Conservation (phyloP, 306 rosid genomes). For the Begonia loranthoides region DNA sequence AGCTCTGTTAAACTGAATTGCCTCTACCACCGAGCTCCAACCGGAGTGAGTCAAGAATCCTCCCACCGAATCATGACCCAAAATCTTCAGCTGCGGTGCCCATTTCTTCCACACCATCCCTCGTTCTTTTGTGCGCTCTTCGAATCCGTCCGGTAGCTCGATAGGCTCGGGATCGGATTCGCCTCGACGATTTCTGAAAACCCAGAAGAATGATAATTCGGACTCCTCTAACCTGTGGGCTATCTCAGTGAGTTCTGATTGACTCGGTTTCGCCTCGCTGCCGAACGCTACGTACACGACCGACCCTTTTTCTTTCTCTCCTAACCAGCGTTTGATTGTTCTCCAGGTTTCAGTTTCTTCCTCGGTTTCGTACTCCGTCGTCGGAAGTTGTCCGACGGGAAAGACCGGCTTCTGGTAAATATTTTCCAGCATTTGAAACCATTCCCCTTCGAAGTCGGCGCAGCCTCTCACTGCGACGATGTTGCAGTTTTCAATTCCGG, state of each 20-base stretch:
- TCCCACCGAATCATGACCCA: slow-evolving; percentile 35
- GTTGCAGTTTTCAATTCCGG: neutral
- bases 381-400: slow-evolving; percentile 21
- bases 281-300: slow-evolving; percentile 56
- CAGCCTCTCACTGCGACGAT: slow-evolving; percentile 9
- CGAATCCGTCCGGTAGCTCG: slow-evolving; percentile 38
- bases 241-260: slow-evolving; percentile 19
- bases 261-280: slow-evolving; percentile 18
- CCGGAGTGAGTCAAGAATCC: slow-evolving; percentile 46
- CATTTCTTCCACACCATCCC: slow-evolving; percentile 34
- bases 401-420: slow-evolving; percentile 7
- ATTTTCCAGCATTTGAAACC: slow-evolving; percentile 5
- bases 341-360: slow-evolving; percentile 11
- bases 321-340: slow-evolving; percentile 8
- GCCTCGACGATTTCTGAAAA: slow-evolving; percentile 13
- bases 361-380: slow-evolving; percentile 10
- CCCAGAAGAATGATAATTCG: slow-evolving; percentile 49
- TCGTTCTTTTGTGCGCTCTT: slow-evolving; percentile 24
- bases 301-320: slow-evolving; percentile 9
- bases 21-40: slow-evolving; percentile 35
- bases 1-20: slow-evolving; percentile 2
- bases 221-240: slow-evolving; percentile 42
- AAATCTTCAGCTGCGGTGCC: slow-evolving; percentile 42
- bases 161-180: slow-evolving; percentile 4
- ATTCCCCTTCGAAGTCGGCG: slow-evolving; percentile 10